Conservation (phyloP, 2,329 filamentous ascomycete genomes). For the Trichophyton benhamiae region DNA sequence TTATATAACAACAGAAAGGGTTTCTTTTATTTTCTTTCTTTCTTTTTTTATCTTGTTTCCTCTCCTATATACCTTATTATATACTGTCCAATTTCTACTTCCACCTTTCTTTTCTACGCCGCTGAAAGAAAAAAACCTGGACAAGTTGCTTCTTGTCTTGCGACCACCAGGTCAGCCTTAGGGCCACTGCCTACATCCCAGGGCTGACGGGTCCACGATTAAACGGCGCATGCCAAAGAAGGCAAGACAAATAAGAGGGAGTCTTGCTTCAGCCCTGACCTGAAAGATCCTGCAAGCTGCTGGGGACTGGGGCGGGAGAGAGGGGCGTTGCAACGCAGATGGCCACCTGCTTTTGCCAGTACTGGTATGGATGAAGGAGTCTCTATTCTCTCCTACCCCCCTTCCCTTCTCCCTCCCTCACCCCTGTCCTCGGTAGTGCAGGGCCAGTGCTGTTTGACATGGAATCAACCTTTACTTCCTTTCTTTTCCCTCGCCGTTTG, state of each 20-base stretch:
- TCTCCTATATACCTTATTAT: background rate
- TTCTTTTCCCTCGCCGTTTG: background rate
- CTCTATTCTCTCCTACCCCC: background rate
- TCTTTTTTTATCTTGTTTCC: background rate
- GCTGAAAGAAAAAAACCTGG: background rate
- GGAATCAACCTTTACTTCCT: background rate
- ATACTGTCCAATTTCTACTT: background rate
- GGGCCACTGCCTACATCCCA: background rate
- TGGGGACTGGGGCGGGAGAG: background rate
- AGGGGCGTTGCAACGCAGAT: constrained; percentile 4
- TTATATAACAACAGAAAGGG: background rate
- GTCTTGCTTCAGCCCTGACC: background rate
- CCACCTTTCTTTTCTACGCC: background rate
- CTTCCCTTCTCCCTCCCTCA: background rate
- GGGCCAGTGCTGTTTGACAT: background rate
- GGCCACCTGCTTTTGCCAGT: constrained; percentile 12
- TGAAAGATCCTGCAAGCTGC: background rate
- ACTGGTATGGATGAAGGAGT: constrained; percentile 10
- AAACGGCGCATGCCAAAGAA: background rate
- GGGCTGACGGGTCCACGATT: background rate
- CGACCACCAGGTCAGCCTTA: background rate
- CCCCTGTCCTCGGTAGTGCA: background rate
- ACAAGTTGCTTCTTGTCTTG: background rate
- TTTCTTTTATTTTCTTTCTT: background rate
- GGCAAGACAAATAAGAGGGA: background rate